phyloP scores from a whole-genome alignment of 2,329 filamentous ascomycete species.

The Alternaria incomplexa region DNA sequence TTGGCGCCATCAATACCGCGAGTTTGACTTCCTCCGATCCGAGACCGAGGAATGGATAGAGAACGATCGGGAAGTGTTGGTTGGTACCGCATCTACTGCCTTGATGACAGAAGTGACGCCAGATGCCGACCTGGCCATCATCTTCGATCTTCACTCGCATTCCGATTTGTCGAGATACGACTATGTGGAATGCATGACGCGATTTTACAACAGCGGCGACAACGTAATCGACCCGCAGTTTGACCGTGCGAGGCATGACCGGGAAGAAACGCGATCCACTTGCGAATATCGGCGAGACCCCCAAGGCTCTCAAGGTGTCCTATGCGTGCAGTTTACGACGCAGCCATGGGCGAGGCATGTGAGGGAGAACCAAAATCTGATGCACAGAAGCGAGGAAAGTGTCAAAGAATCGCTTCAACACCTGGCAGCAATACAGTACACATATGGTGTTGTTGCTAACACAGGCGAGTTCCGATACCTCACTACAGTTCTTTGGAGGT shows the following conservation, averaged over 20 bases:
- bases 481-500: constrained; percentile 49
- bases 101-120: constrained; percentile 49
- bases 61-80: constrained; percentile 43
- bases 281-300: constrained; percentile 27
- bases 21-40: constrained; percentile 33
- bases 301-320: constrained; percentile 21
- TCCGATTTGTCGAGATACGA: constrained; percentile 39
- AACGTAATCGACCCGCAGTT: constrained; percentile 30
- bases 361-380: constrained; percentile 29
- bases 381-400: constrained; percentile 27
- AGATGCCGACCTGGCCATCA: constrained; percentile 40
- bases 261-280: constrained; percentile 29
- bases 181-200: constrained; percentile 40
- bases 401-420: constrained; percentile 42
- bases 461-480: constrained; percentile 34
- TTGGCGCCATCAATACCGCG: constrained; percentile 44
- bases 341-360: constrained; percentile 53
- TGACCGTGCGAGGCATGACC: constrained; percentile 24
- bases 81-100: constrained; percentile 52
- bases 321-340: constrained; percentile 50
- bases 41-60: constrained; percentile 27
- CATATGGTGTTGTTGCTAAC: constrained; percentile 43
- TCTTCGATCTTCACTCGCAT: constrained; percentile 43
- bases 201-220: constrained; percentile 42
- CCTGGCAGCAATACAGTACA: constrained; percentile 52